Conservation (phyloP, 768 basidiomycete species). For the Termitomyces sp. region DNA sequence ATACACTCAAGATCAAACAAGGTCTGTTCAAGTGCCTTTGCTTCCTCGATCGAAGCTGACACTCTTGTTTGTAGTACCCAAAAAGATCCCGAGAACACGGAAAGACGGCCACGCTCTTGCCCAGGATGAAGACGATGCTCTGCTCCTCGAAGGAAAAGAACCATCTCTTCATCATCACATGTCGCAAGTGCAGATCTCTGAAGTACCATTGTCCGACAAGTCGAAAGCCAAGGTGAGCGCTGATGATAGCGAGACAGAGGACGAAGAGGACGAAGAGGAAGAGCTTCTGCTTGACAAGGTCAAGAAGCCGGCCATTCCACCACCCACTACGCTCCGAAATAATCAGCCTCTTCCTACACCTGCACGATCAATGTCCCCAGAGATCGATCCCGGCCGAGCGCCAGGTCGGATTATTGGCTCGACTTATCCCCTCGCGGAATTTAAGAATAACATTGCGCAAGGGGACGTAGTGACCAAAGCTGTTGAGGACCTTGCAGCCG, state of each 20-base stretch:
- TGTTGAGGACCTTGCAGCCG: conserved; percentile 68
- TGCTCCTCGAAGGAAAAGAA: conserved; percentile 48
- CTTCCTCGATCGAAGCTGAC: background rate
- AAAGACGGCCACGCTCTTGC: conserved; percentile 63
- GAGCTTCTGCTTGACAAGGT: conserved; percentile 20
- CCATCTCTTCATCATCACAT: conserved; percentile 12
- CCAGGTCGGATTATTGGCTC: conserved; percentile 74
- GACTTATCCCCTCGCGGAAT: conserved; percentile 72
- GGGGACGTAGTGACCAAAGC: conserved; percentile 85
- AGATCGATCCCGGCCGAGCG: conserved; percentile 46
- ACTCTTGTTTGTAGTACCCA: conserved; percentile 42
- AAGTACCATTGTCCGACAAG: conserved; percentile 9
- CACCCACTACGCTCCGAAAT: conserved; percentile 9
- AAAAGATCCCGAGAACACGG: conserved; percentile 47
- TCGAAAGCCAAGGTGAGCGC: conserved; percentile 24
- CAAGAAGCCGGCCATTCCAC: conserved; percentile 17
- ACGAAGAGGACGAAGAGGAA: conserved; percentile 27
- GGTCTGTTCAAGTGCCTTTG: conserved; percentile 34
- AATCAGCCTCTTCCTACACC: conserved; percentile 43
- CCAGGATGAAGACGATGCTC: conserved; percentile 52
- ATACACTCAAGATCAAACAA: conserved; percentile 71
- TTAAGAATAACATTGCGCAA: conserved; percentile 57
- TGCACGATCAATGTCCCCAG: conserved; percentile 39
- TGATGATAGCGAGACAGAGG: conserved; percentile 51
- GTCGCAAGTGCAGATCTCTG: conserved; percentile 13